These are phyloP conservation scores for Acanthochlamys bracteata DNA, from an alignment of 106 monocot species.

Conservation along the genomic window DNA sequence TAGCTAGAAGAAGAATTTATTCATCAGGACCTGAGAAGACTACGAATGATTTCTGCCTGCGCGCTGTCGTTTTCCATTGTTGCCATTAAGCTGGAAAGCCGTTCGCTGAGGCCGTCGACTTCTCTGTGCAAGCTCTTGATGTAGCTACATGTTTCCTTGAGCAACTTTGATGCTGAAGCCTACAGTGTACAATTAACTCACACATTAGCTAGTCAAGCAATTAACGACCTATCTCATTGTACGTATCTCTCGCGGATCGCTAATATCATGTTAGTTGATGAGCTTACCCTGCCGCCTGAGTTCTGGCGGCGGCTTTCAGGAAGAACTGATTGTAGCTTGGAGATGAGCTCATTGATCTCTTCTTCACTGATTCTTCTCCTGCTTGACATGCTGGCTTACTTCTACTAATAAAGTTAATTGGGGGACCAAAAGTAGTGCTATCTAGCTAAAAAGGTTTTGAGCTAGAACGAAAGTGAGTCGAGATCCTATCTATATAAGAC, in stretches of 20 bases:
- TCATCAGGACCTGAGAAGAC: conserved; percentile 20
- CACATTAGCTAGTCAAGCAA: not conserved
- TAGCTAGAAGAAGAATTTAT: not conserved
- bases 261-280: not conserved
- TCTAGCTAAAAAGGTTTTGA: too few species aligned
- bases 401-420: too few species aligned
- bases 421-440: too few species aligned
- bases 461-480: too few species aligned
- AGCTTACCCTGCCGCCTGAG: conserved; percentile 19
- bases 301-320: conserved; percentile 26
- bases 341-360: conserved; percentile 32
- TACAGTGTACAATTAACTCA: conserved; percentile 2
- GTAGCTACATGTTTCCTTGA: conserved; percentile 62
- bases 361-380: conserved; percentile 23
- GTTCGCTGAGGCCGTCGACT: conserved; percentile 49
- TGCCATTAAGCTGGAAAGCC: conserved; percentile 34
- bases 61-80: conserved; percentile 43
- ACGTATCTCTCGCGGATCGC: too few species aligned
- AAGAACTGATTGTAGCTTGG: conserved; percentile 29
- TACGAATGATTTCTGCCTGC: conserved; percentile 53
- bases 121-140: conserved; percentile 53
- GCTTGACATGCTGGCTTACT: conserved; percentile 12
- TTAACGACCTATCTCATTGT: too few species aligned
- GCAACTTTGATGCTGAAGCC: conserved; percentile 42
- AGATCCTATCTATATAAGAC: too few species aligned